Base-by-base conservation (phyloP, 2,329 filamentous ascomycete species). In the Pyrenophora seminiperda region DNA sequence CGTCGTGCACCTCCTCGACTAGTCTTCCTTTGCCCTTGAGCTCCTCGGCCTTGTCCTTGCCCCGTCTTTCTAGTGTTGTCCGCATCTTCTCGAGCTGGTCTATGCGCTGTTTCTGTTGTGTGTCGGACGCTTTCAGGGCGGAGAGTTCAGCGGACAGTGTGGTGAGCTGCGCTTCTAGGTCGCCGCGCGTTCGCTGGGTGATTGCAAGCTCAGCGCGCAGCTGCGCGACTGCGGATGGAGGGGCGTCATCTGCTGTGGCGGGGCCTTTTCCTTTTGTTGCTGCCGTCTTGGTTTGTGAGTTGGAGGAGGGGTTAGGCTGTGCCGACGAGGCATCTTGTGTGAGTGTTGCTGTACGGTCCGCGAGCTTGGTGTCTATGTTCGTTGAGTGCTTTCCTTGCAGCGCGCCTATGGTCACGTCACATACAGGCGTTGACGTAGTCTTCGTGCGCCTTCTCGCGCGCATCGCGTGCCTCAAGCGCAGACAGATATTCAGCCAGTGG, bases 1-100 rank as follows among this genome's bases (percentile, higher is more conserved):
- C 94, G 73, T 97, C 92, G 75, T 97, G 93, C 44, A 96, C 87
- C 65, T 93, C 83, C 78, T 91, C 88, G 2, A 96, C 81, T 58
- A 97, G 76, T 70, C 92, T 90, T 24, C 86, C 85, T 78, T 97
- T 97, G 51, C 86, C 90, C 47, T 81, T 83, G 24, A 97, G 75
- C 77, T 97, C 94, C 63, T 95, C 90, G 54, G 95, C 90, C 22
- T 89, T 80, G 71, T 97, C 93, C 56, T 83, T 86, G 32, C 96
- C 76, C 55, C 86, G 86, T 33, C 84, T 81, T 41, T 83, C 79
- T 14, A 94, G 76, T 2, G 79, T 73, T 14, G 81, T 78, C 27
- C 84, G 82, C 63, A 91, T 86, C 18, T 78, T 75, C 15, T 84
- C 82, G 14, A 95, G 76, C 17, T 81, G 76, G 13, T 78, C 76